Conservation (phyloP, 768 basidiomycete species). For the Auriculariales sp. region DNA sequence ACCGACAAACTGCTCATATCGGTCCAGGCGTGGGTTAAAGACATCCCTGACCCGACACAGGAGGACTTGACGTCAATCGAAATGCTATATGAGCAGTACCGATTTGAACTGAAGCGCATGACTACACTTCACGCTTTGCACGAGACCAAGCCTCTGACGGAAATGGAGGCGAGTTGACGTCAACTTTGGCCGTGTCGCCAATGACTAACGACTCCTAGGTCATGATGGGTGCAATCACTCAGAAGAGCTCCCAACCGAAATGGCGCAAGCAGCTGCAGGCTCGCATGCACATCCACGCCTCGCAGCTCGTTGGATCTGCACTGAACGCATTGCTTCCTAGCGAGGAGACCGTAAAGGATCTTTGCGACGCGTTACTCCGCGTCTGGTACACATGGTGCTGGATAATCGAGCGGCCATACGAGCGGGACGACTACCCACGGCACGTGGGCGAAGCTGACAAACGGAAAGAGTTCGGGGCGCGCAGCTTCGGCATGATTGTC, state of each 20-base stretch:
- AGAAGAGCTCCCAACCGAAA: conserved; percentile 46
- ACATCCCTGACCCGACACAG: not conserved
- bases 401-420: not conserved
- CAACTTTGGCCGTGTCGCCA: too few species aligned
- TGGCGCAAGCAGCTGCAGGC: conserved; percentile 45
- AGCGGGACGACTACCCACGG: too few species aligned
- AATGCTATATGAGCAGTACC: conserved; percentile 36
- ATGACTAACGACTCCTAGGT: too few species aligned
- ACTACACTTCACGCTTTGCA: conserved; percentile 51
- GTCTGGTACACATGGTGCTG: not conserved
- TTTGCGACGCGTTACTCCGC: not conserved
- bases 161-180: too few species aligned
- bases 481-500: not conserved
- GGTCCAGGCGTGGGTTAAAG: too few species aligned
- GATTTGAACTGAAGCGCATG: conserved; percentile 56
- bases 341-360: not conserved
- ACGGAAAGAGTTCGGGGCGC: not conserved
- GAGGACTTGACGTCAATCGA: conserved; percentile 16
- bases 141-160: conserved; percentile 39
- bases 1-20: too few species aligned
- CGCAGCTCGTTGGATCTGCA: conserved; percentile 35
- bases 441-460: not conserved
- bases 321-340: conserved; percentile 19
- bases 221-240: conserved; percentile 59
- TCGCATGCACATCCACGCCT: conserved; percentile 46